phyloP scores from a whole-genome alignment of 129 eudicot genomes.

The Flaveria bidentis region DNA sequence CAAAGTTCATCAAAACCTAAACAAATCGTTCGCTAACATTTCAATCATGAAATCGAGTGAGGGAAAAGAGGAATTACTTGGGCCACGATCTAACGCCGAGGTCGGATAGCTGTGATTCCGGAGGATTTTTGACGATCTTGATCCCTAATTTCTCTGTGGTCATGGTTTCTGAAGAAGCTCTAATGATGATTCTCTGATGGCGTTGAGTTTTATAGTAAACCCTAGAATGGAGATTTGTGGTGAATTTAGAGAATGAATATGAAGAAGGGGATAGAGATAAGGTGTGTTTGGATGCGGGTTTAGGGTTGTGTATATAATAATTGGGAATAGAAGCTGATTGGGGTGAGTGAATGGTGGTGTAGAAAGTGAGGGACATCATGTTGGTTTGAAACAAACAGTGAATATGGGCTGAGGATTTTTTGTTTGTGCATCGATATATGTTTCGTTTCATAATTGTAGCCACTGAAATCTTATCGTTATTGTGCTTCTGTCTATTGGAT shows the following conservation, averaged over 20 bases:
- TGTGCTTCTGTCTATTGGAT: background rate
- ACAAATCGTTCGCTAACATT: background rate
- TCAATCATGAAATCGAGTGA: conserved; percentile 6
- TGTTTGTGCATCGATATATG: conserved; percentile 15
- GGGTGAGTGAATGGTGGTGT: conserved; percentile 16
- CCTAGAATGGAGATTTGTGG: conserved; percentile 21
- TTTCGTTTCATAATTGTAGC: conserved; percentile 7
- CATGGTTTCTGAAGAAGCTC: conserved; percentile 44
- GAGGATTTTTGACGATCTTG: conserved; percentile 71
- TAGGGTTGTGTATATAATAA: conserved; percentile 9
- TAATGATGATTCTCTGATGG: background rate
- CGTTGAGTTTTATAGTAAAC: conserved; percentile 17
- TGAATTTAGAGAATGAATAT: background rate
- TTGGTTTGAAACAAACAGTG: background rate
- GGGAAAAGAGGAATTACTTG: conserved; percentile 47
- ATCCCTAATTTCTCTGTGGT: conserved; percentile 64
- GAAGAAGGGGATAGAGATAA: conserved; percentile 20
- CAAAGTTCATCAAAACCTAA: background rate
- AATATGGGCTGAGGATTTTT: background rate
- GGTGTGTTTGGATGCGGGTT: conserved; percentile 31
- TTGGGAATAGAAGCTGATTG: conserved; percentile 5
- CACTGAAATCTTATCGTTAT: conserved; percentile 34
- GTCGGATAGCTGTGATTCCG: conserved; percentile 68
- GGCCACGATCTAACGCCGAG: conserved; percentile 90
- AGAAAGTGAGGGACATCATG: conserved; percentile 18